These are phyloP conservation scores for Nothomitra cinnamomea DNA, from an alignment of 2,329 filamentous ascomycete species.

Conservation along the genomic window DNA sequence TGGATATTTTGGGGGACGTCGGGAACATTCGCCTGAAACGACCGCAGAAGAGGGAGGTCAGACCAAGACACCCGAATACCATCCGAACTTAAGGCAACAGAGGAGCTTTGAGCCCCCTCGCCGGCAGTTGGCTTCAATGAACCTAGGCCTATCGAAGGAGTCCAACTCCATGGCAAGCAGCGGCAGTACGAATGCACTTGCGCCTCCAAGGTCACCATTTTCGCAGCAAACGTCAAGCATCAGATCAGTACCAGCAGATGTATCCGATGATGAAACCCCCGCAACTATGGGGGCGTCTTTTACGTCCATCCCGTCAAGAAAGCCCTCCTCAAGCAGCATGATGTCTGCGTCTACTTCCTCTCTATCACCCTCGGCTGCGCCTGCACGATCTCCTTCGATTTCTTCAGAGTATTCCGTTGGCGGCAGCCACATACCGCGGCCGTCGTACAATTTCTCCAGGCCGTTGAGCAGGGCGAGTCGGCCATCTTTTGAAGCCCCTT, in stretches of 20 bases:
- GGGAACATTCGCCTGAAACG: neutral
- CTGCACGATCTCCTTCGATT: slow-evolving; percentile 66
- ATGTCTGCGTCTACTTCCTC: slow-evolving; percentile 43
- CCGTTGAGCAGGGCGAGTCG: slow-evolving; percentile 61
- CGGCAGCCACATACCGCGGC: slow-evolving; percentile 42
- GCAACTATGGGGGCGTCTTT: slow-evolving; percentile 5
- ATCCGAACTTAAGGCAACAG: slow-evolving; percentile 16
- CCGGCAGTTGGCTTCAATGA: slow-evolving; percentile 11
- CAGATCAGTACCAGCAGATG: slow-evolving; percentile 26
- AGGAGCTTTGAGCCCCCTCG: slow-evolving; percentile 5
- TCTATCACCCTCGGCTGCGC: slow-evolving; percentile 40
- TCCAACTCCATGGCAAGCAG: slow-evolving; percentile 1
- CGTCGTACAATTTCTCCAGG: slow-evolving; percentile 85
- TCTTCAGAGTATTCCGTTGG: slow-evolving; percentile 62
- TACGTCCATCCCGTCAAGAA: slow-evolving; percentile 38
- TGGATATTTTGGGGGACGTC: neutral
- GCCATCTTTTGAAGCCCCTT: slow-evolving; percentile 32
- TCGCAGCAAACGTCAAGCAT: slow-evolving; percentile 25
- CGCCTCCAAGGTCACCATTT: slow-evolving; percentile 23
- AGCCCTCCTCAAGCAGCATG: slow-evolving; percentile 56
- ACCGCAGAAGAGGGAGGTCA: slow-evolving; percentile 14
- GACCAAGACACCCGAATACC: slow-evolving; percentile 31
- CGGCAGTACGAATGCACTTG: slow-evolving; percentile 15
- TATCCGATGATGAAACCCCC: slow-evolving; percentile 1
- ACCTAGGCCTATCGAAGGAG: slow-evolving; percentile 15